Percentiles rank a stretch among this genome's conserved stretches.
Conservation (phyloP, 148 eudicot genomes). For the Chenopodium berlandieri region DNA sequence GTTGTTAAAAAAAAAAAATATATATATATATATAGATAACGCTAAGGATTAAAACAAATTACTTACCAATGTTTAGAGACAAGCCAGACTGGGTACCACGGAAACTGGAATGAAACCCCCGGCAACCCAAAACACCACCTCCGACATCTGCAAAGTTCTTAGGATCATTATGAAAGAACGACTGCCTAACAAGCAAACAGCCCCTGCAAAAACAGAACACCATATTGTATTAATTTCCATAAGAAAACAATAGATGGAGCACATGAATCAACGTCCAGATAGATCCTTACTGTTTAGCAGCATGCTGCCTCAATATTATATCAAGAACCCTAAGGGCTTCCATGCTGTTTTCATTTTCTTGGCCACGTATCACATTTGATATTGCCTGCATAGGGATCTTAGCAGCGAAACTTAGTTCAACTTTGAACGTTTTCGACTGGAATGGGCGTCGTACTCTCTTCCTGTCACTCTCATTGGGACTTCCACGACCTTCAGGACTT, state of each 20-base stretch:
- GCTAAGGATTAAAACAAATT: background rate
- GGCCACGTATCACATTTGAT: conserved; percentile 77
- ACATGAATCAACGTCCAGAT: background rate
- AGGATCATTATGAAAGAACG: conserved; percentile 80
- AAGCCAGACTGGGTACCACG: conserved; percentile 84
- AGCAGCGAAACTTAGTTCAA: conserved; percentile 89
- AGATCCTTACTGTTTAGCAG: conserved; percentile 76
- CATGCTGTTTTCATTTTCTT: conserved; percentile 76
- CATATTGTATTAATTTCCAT: background rate
- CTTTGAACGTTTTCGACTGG: conserved; percentile 72
- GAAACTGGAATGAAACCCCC: conserved; percentile 94
- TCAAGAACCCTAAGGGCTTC: conserved; percentile 90
- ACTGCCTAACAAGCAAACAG: conserved; percentile 87
- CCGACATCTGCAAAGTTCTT: conserved; percentile 80
- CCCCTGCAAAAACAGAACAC: conserved; percentile 51
- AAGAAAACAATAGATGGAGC: background rate
- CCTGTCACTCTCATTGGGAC: conserved; percentile 58
- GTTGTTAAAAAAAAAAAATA: background rate
- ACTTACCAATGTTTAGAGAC: conserved; percentile 80
- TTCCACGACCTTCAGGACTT: conserved; percentile 58
- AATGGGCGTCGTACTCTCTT: conserved; percentile 70
- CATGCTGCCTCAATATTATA: conserved; percentile 90
- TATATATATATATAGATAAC: background rate
- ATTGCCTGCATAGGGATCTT: conserved; percentile 95
- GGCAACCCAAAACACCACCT: conserved; percentile 87